Evolutionary conservation across 2,329 filamentous ascomycete genomes (phyloP), one percentile per base, ranked within the genome.

Genomic region (Pseudomassariella vexata): DNA sequence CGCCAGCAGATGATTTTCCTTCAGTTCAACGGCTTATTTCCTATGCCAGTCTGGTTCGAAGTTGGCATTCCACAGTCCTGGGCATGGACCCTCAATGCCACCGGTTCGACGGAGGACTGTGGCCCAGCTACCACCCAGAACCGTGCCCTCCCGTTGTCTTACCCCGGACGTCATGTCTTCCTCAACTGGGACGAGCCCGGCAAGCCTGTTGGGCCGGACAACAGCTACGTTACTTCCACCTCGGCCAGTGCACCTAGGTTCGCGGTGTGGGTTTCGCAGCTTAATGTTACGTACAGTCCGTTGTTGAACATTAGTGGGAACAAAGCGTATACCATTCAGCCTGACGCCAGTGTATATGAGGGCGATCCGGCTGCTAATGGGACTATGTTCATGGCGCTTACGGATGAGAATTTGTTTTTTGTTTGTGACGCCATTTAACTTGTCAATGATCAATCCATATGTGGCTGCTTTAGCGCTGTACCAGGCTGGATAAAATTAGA

Each of bases 1-100:
- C 79, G 85, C 0, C 86, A 94, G 62, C 83, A 94, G 62, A 68
- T 89, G 65, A 79, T 85, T 44, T 92, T 92, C 68, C 79, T 86
- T 14, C 85, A 92, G 52, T 86, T 92, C 53, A 70, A 77, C 20
- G 86, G 85, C 11, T 70, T 86, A 6, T 84, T 85, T 58, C 82
- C 86, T 15, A 85, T 86, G 81, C 82, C 85, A 0, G 81, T 83
- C 8, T 92, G 83, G 83, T 88, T 90, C 52, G 78, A 85, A 48
- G 68, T 77, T 5, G 84, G 84, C 23, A 79, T 90, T 16, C 85
- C 85, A 0, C 86, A 94, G 55, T 85, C 80, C 0, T 94, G 85
- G 85, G 76, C 79, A 0, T 94, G 86, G 86, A 83, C 85, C 0
- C 68, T 86, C 15, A 73, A 77, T 46, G 58, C 74, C 5, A 74